These are phyloP conservation scores for Phytophthora citricola DNA, from an alignment of 352 stramenopile species.

Conservation along the genomic window DNA sequence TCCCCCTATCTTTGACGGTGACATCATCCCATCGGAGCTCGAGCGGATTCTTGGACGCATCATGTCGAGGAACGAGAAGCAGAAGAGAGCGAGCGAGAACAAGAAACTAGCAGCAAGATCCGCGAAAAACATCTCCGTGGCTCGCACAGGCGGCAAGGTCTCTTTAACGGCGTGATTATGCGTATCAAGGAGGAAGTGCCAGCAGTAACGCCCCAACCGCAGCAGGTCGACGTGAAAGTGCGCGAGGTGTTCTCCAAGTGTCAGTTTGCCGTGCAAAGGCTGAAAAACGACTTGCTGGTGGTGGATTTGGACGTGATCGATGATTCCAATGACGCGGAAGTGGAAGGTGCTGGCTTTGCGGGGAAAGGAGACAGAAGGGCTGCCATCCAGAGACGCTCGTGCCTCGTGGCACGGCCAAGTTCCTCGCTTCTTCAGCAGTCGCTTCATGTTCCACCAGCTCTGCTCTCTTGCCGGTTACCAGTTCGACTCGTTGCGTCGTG, in stretches of 20 bases:
- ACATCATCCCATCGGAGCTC: constrained; percentile 80
- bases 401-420: constrained; percentile 64
- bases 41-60: constrained; percentile 79
- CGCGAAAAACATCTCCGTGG: constrained; percentile 53
- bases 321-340: constrained; percentile 15
- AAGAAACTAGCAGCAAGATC: constrained; percentile 30
- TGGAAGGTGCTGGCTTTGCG: constrained; percentile 9
- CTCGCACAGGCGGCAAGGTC: constrained; percentile 54
- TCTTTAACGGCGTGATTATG: constrained; percentile 37
- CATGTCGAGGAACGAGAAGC: constrained; percentile 66
- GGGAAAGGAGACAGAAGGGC: constrained; percentile 7
- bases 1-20: constrained; percentile 85
- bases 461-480: constrained; percentile 82
- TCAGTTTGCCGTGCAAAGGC: constrained; percentile 62
- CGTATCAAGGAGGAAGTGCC: constrained; percentile 62
- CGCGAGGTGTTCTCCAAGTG: constrained; percentile 74
- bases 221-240: constrained; percentile 66
- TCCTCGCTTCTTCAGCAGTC: constrained; percentile 82
- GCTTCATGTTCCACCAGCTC: constrained; percentile 90
- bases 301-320: constrained; percentile 58
- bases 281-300: constrained; percentile 85
- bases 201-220: constrained; percentile 1
- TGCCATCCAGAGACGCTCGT: constrained; percentile 53
- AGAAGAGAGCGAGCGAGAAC: constrained; percentile 45
- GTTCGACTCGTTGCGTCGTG: constrained; percentile 88